Conservation (phyloP, 495 filamentous ascomycete species). For the Neurospora sp. region DNA sequence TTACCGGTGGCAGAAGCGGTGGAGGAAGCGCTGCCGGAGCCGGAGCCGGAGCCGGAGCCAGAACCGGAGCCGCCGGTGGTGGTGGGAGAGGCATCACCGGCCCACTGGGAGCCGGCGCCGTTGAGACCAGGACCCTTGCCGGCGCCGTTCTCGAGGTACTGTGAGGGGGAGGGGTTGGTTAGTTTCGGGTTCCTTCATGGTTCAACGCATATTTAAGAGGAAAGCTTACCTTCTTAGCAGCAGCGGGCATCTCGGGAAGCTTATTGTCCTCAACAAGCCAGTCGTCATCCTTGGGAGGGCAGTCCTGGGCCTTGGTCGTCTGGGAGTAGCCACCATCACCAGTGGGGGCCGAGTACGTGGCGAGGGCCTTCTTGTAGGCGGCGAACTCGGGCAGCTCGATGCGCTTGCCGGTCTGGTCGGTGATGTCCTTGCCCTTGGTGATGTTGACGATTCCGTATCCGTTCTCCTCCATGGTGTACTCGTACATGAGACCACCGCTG, state of each 20-base stretch:
- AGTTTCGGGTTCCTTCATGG: not conserved
- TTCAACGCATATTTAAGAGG: not conserved
- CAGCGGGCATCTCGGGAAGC: conserved; percentile 69
- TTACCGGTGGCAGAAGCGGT: conserved; percentile 20
- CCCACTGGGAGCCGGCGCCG: conserved; percentile 63
- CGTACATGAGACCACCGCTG: conserved; percentile 94
- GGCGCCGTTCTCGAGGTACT: conserved; percentile 65
- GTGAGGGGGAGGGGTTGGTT: conserved; percentile 1
- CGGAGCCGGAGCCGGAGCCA: conserved; percentile 40
- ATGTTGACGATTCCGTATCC: conserved; percentile 74
- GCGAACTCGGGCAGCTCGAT: conserved; percentile 41
- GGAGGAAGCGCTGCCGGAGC: conserved; percentile 42
- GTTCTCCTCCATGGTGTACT: conserved; percentile 77
- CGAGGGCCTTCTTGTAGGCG: conserved; percentile 55
- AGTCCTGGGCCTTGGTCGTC: conserved; percentile 52
- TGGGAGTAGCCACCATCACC: conserved; percentile 72
- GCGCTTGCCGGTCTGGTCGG: conserved; percentile 18
- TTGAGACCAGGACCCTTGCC: conserved; percentile 63
- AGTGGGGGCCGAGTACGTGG: conserved; percentile 50
- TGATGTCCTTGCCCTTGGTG: conserved; percentile 43
- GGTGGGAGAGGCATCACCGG: conserved; percentile 40
- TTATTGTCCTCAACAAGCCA: conserved; percentile 59
- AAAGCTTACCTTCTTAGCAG: conserved; percentile 37
- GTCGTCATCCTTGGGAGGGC: conserved; percentile 55
- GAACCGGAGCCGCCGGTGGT: conserved; percentile 20